Evolutionary conservation across 441 rosid species (phyloP).

Genomic region (Pelargonium australe): DNA sequence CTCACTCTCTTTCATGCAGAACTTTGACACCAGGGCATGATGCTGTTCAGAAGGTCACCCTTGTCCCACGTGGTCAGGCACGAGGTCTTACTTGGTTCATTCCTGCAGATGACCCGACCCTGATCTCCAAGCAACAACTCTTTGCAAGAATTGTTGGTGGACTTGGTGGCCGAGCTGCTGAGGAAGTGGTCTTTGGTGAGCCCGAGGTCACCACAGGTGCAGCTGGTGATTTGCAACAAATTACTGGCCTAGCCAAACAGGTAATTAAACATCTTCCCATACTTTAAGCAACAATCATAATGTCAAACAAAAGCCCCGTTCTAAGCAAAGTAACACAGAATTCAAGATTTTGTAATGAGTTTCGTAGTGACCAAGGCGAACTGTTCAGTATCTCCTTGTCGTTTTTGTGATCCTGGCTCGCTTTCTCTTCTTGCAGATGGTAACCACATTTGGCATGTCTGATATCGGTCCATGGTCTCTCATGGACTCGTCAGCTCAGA

Average conservation of each 20-base stretch:
- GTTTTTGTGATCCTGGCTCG: background rate
- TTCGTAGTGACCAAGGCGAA: too few species aligned
- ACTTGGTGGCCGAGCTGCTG: conserved; percentile 93
- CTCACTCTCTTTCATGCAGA: conserved; percentile 34
- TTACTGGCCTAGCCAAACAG: conserved; percentile 87
- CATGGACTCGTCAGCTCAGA: conserved; percentile 72
- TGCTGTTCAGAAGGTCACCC: conserved; percentile 81
- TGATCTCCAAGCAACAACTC: conserved; percentile 89
- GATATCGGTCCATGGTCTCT: conserved; percentile 97
- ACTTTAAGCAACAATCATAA: background rate
- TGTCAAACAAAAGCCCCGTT: background rate
- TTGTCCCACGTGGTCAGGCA: conserved; percentile 90
- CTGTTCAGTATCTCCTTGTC: too few species aligned
- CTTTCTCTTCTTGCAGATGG: conserved; percentile 53
- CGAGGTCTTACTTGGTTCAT: conserved; percentile 96
- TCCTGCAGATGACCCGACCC: conserved; percentile 89
- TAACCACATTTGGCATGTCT: conserved; percentile 90
- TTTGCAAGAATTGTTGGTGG: conserved; percentile 96
- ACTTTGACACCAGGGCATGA: conserved; percentile 96
- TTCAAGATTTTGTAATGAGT: too few species aligned
- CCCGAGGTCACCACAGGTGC: conserved; percentile 96
- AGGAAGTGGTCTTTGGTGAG: conserved; percentile 87
- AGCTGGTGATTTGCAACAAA: conserved; percentile 94
- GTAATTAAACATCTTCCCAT: conserved; percentile 26
- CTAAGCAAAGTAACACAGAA: too few species aligned